Conservation (phyloP, 441 rosid species). For the Rhodomyrtus psidioides region DNA sequence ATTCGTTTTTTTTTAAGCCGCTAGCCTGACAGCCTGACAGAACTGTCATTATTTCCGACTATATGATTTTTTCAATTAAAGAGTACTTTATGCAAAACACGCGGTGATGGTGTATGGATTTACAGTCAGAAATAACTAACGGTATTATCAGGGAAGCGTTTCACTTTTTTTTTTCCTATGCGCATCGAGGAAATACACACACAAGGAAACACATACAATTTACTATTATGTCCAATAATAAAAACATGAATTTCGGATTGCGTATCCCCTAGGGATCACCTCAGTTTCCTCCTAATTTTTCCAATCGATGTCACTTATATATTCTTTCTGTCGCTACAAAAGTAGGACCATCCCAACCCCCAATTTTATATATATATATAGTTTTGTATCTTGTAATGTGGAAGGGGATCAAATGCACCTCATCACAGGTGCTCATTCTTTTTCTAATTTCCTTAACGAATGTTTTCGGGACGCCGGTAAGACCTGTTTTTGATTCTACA, state of each 20-base stretch:
- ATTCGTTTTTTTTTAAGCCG: neutral
- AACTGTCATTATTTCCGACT: too few species aligned
- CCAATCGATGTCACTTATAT: neutral
- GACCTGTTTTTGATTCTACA: neutral
- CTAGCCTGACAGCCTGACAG: too few species aligned
- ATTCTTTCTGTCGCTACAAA: neutral
- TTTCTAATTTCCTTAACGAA: neutral
- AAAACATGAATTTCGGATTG: neutral
- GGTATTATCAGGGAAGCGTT: too few species aligned
- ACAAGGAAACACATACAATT: neutral
- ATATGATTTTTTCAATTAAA: too few species aligned
- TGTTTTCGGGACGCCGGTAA: neutral
- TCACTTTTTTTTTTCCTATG: neutral
- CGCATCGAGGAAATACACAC: neutral
- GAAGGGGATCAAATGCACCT: neutral
- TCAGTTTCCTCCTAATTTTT: neutral
- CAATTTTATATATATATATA: neutral
- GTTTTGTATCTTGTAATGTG: neutral
- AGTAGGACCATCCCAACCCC: neutral
- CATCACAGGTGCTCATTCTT: neutral
- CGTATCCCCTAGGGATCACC: neutral
- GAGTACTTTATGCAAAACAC: too few species aligned
- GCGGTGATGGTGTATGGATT: too few species aligned
- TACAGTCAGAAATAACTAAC: too few species aligned
- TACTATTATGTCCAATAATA: neutral